Percentiles rank a stretch among this genome's conserved stretches.
Conservation (phyloP, 768 basidiomycete species). For the Russula olivacea region DNA sequence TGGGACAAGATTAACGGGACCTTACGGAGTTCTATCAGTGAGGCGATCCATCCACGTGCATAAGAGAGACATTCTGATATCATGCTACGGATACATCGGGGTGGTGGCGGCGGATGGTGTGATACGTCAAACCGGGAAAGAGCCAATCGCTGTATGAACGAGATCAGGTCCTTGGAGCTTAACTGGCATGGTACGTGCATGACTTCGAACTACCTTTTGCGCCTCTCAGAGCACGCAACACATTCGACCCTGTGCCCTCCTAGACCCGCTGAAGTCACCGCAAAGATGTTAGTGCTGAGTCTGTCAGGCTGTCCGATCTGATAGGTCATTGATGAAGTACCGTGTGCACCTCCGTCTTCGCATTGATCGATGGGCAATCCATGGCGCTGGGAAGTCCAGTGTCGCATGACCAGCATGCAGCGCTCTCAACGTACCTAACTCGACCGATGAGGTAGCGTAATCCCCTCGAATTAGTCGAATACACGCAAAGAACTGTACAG, state of each 20-base stretch:
- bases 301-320: not conserved
- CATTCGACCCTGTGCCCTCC: not conserved
- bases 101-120: not conserved
- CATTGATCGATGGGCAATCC: not conserved
- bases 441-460: not conserved
- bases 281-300: not conserved
- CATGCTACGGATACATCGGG: constrained; percentile 8
- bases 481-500: not conserved
- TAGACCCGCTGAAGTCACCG: not conserved
- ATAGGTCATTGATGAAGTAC: not conserved
- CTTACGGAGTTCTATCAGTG: constrained; percentile 6
- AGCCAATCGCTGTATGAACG: not conserved
- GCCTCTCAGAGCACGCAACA: not conserved
- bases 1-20: constrained; percentile 8
- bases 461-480: not conserved
- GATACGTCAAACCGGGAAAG: constrained; percentile 4
- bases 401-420: not conserved
- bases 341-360: not conserved
- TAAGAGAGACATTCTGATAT: constrained; percentile 3
- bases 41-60: constrained; percentile 8
- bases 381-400: not conserved
- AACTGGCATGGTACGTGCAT: constrained; percentile 8
- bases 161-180: constrained; percentile 11
- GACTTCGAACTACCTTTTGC: not conserved
- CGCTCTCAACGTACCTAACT: not conserved